Conservation (phyloP, 768 basidiomycete species). For the Saitozyma podzolica region DNA sequence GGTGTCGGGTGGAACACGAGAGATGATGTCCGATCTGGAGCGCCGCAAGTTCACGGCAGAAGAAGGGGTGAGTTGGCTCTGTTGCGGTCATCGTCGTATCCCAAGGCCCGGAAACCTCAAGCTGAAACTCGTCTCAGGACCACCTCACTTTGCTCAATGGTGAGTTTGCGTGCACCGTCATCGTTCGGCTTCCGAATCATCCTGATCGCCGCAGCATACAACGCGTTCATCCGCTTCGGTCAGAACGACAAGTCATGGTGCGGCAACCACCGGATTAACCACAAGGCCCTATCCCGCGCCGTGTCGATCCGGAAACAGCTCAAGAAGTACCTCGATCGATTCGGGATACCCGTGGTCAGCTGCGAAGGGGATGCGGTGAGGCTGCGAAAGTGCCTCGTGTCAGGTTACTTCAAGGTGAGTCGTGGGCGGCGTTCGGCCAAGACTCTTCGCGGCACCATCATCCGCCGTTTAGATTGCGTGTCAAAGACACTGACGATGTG, state of each 20-base stretch:
- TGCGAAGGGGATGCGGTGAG: conserved; percentile 85
- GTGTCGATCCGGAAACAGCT: conserved; percentile 93
- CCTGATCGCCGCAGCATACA: conserved; percentile 73
- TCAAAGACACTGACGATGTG: conserved; percentile 4
- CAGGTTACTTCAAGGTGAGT: conserved; percentile 72
- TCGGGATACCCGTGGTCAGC: conserved; percentile 75
- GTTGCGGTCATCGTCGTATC: background rate
- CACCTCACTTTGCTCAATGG: conserved; percentile 93
- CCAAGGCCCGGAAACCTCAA: background rate
- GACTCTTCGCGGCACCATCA: too few species aligned
- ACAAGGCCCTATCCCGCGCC: conserved; percentile 88
- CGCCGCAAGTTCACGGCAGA: conserved; percentile 95
- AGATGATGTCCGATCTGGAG: conserved; percentile 79
- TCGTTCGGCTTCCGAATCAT: background rate
- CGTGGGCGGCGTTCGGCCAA: too few species aligned
- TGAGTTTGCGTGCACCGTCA: conserved; percentile 41
- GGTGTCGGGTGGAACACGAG: conserved; percentile 79
- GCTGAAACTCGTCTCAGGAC: conserved; percentile 62
- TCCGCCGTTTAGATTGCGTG: background rate
- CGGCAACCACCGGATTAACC: conserved; percentile 85
- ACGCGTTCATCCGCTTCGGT: conserved; percentile 77
- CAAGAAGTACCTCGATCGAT: conserved; percentile 90
- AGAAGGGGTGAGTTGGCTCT: conserved; percentile 71
- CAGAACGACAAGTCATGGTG: conserved; percentile 87
- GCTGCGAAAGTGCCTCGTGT: conserved; percentile 82